Conservation (phyloP, 352 stramenopile genomes). For the Globisporangium cederbergense region DNA sequence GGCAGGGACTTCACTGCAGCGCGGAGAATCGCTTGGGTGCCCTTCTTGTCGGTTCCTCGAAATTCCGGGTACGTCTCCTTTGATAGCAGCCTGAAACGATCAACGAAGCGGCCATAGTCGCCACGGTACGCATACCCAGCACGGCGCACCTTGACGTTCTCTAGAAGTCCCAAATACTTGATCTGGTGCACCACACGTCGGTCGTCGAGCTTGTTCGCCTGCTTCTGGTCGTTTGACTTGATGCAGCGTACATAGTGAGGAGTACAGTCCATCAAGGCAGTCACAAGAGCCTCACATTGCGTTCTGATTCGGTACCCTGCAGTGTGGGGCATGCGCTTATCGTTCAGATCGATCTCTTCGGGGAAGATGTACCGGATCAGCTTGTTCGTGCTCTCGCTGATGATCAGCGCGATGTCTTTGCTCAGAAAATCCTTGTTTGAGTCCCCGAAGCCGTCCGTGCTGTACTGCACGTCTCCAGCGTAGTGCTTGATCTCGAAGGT, state of each 20-base stretch:
- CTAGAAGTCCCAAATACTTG: conserved; percentile 83
- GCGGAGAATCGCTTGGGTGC: conserved; percentile 76
- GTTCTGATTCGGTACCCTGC: conserved; percentile 82
- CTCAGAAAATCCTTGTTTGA: conserved; percentile 80
- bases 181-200: conserved; percentile 85
- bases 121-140: conserved; percentile 82
- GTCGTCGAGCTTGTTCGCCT: conserved; percentile 81
- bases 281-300: conserved; percentile 86
- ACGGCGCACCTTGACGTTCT: conserved; percentile 87
- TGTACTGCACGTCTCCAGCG: conserved; percentile 85
- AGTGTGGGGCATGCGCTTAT: conserved; percentile 77
- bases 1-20: conserved; percentile 66
- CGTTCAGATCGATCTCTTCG: conserved; percentile 76
- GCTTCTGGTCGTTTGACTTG: conserved; percentile 90
- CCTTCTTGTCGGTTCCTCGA: conserved; percentile 77
- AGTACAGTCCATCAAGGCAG: conserved; percentile 86
- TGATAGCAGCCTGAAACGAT: conserved; percentile 78
- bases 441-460: conserved; percentile 77
- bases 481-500: conserved; percentile 87
- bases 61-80: conserved; percentile 86
- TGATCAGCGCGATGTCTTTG: conserved; percentile 80
- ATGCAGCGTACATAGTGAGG: conserved; percentile 92
- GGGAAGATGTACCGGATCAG: conserved; percentile 84
- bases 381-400: conserved; percentile 83
- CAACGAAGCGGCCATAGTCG: conserved; percentile 84